Evolutionary conservation across 2,329 filamentous ascomycete species (phyloP).

Genomic region (Aschersonia sp.): DNA sequence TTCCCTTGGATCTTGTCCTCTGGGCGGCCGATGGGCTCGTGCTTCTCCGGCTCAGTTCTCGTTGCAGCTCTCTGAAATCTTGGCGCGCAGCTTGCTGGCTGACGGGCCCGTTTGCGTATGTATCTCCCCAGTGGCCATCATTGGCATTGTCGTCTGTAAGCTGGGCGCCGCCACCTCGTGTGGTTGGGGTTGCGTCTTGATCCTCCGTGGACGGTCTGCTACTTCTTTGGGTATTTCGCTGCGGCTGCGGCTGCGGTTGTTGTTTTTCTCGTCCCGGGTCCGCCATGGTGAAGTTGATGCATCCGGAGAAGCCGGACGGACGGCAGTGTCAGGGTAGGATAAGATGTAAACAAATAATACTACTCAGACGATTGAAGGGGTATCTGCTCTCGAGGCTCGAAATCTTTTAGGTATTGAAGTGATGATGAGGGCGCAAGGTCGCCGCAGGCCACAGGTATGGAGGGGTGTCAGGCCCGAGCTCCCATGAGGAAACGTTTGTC

Average conservation of each 20-base stretch:
- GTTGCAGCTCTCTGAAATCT: constrained; percentile 10
- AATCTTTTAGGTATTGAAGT: too few species aligned
- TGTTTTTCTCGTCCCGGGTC: neutral
- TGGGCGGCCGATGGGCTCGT: constrained; percentile 3
- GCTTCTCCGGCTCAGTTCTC: constrained; percentile 9
- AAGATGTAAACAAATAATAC: too few species aligned
- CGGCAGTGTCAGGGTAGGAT: too few species aligned
- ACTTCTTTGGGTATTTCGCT: neutral
- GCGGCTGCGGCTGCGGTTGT: neutral
- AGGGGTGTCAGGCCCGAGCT: too few species aligned
- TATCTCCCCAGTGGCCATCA: constrained; percentile 13
- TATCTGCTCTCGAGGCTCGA: too few species aligned
- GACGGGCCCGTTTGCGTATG: constrained; percentile 8
- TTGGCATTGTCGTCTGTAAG: constrained; percentile 1
- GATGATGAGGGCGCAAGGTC: too few species aligned
- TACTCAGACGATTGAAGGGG: too few species aligned
- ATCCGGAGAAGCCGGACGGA: too few species aligned
- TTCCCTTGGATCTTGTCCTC: neutral
- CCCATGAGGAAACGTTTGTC: neutral
- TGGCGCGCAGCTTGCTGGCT: constrained; percentile 6
- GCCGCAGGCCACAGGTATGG: too few species aligned
- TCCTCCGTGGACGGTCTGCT: neutral
- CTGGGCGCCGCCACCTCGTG: neutral
- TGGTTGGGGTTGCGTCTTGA: neutral
- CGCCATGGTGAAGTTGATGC: too few species aligned